Evolutionary conservation across 805 yeast species (phyloP).

Genomic region (Clavispora fructus): DNA sequence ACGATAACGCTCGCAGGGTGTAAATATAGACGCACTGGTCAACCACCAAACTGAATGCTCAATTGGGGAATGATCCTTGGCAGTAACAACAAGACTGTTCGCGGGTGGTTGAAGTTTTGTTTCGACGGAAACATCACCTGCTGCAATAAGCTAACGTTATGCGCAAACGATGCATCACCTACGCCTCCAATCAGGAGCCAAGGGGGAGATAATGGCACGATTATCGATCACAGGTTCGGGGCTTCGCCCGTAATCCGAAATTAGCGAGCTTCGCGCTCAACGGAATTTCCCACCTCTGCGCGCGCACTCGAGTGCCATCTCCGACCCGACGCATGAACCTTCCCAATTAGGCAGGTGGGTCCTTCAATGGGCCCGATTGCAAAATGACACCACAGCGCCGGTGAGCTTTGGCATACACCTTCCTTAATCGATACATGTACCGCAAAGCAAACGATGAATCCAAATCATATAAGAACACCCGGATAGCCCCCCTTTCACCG

Average conservation of each 20-base stretch:
- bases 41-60: too few species aligned
- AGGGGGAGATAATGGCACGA: neutral
- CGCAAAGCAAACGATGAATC: too few species aligned
- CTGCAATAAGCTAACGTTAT: neutral
- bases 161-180: neutral
- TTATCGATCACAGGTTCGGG: neutral
- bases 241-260: neutral
- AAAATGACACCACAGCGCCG: neutral
- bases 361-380: neutral
- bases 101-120: too few species aligned
- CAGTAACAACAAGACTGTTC: neutral
- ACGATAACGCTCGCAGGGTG: too few species aligned
- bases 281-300: neutral
- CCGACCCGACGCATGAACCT: neutral
- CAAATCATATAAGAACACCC: neutral
- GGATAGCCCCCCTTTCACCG: conserved; percentile 3
- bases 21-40: too few species aligned
- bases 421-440: neutral
- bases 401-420: neutral
- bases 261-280: neutral
- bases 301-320: neutral
- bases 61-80: neutral
- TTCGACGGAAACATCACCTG: neutral
- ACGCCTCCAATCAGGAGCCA: neutral
- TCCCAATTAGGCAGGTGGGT: neutral